Percentiles rank a stretch among this genome's conserved stretches.
Conservation (phyloP, 768 basidiomycete genomes). For the Boletus edulis region DNA sequence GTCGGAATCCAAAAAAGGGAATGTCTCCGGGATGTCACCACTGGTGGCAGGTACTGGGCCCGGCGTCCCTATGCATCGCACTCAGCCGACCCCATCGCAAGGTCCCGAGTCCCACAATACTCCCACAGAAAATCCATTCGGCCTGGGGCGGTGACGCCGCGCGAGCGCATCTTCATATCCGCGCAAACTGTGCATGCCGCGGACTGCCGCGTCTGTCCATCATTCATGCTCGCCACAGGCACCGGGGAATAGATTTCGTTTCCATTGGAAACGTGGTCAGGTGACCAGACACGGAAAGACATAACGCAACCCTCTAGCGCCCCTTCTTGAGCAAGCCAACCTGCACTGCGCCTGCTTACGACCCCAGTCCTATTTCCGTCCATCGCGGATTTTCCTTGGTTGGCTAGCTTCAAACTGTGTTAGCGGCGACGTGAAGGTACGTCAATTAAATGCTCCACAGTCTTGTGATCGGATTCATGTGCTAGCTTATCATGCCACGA, state of each 20-base stretch:
- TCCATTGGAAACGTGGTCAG: conserved; percentile 23
- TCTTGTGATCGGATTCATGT: not conserved
- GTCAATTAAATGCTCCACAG: not conserved
- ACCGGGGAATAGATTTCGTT: conserved; percentile 23
- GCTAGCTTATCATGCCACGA: not conserved
- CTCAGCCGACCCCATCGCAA: conserved; percentile 1
- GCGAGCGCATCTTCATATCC: conserved; percentile 30
- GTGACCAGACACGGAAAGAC: conserved; percentile 3
- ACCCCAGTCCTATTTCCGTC: not conserved
- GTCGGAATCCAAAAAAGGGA: conserved; percentile 4
- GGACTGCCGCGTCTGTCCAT: conserved; percentile 22
- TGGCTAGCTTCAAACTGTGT: not conserved
- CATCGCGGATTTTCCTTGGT: too few relatives aligned
- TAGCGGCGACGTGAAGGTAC: not conserved
- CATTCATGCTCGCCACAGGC: conserved; percentile 29
- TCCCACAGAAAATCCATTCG: conserved; percentile 1
- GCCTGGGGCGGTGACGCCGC: conserved; percentile 12
- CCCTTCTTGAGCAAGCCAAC: not conserved
- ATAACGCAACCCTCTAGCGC: not conserved
- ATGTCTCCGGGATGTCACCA: not conserved
- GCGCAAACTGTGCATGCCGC: conserved; percentile 26
- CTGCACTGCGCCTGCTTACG: not conserved
- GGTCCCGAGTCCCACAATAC: not conserved
- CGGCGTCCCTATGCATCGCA: conserved; percentile 4
- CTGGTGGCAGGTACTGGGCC: not conserved